Evolutionary conservation across 345 rosid genomes (phyloP).

Genomic region (Schrenkiella parvula): DNA sequence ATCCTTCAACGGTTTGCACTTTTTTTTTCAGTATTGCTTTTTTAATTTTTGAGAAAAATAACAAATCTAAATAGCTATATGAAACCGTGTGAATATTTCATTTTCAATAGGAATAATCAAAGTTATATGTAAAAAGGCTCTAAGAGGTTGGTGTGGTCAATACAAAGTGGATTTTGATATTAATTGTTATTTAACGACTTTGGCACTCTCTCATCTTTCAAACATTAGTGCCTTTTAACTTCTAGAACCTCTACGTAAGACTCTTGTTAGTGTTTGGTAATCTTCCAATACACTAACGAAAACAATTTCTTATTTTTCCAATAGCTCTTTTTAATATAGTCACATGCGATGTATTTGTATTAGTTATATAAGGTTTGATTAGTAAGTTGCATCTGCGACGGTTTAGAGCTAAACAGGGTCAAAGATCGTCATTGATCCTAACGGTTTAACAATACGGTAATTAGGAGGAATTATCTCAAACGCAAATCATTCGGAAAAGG

Average conservation of each 20-base stretch:
- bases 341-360: not conserved
- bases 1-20: not conserved
- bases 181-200: slow-evolving; percentile 9
- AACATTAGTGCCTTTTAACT: not conserved
- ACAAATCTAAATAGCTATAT: not conserved
- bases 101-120: not conserved
- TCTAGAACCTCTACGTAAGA: slow-evolving; percentile 6
- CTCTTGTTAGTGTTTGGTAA: not conserved
- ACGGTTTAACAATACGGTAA: no score
- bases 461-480: no score
- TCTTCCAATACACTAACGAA: not conserved
- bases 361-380: not conserved
- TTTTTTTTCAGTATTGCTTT: not conserved
- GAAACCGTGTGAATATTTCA: not conserved
- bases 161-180: slow-evolving; percentile 6
- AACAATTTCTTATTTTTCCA: not conserved
- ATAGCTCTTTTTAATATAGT: not conserved
- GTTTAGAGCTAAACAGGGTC: not conserved
- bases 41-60: not conserved
- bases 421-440: not conserved
- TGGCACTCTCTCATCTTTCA: not conserved
- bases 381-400: not conserved
- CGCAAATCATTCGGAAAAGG: no score
- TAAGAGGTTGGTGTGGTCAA: slow-evolving; percentile 20
- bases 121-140: not conserved